A percentile compares a stretch with the other conserved stretches of the same genome.
Evolutionary conservation across 106 monocot species (phyloP).

Genomic region (Dendrobium nobile): DNA sequence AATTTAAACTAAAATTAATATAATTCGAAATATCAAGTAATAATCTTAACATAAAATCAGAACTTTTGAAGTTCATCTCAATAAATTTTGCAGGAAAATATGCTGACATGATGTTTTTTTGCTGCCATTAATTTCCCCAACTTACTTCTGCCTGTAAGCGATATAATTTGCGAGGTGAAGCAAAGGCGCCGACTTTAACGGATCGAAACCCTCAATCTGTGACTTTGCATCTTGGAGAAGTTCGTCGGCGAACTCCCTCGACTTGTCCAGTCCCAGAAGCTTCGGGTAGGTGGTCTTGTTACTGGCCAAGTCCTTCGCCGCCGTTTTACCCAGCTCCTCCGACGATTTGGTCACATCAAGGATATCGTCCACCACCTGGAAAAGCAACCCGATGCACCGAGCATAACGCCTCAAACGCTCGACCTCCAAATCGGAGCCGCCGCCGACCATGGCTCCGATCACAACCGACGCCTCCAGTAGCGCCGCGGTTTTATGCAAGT

Average conservation of each 20-base stretch:
- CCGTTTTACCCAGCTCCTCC: constrained; percentile 77
- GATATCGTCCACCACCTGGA: constrained; percentile 91
- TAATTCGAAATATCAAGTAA: too few relatives aligned
- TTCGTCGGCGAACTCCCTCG: constrained; percentile 62
- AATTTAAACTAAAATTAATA: too few relatives aligned
- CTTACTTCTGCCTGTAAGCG: constrained; percentile 49
- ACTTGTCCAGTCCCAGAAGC: constrained; percentile 63
- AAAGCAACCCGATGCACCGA: constrained; percentile 61
- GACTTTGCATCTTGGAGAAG: constrained; percentile 52
- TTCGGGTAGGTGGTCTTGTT: constrained; percentile 89
- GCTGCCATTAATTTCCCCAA: too few relatives aligned
- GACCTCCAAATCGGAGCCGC: constrained; percentile 52
- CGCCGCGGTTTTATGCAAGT: constrained; percentile 79
- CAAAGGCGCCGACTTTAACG: constrained; percentile 55
- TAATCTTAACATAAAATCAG: too few relatives aligned
- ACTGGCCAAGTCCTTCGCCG: constrained; percentile 66
- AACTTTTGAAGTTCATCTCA: too few relatives aligned
- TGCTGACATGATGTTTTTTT: too few relatives aligned
- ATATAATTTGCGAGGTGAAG: constrained; percentile 63
- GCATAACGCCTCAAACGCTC: constrained; percentile 58
- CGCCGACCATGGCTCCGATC: constrained; percentile 67
- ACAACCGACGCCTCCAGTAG: constrained; percentile 82
- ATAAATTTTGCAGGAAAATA: not conserved
- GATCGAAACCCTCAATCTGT: constrained; percentile 54
- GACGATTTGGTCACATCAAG: constrained; percentile 71